These are phyloP conservation scores for Colletotrichum sp. DNA, from an alignment of 2,329 filamentous ascomycete species.

Conservation along the genomic window DNA sequence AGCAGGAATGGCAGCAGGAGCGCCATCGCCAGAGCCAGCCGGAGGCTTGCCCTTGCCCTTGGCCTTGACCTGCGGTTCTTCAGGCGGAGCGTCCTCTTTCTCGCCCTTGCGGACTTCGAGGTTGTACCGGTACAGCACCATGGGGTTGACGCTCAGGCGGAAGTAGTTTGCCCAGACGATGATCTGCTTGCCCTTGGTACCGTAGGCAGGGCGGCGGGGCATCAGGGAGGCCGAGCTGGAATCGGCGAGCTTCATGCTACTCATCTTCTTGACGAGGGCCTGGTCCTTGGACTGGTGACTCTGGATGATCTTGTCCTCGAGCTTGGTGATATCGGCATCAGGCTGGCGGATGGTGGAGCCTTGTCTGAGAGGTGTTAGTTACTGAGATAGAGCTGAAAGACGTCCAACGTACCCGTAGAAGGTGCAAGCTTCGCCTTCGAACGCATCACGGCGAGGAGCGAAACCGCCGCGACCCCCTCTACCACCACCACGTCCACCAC, in stretches of 20 bases:
- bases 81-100: conserved; percentile 4
- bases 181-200: conserved; percentile 45
- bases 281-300: conserved; percentile 30
- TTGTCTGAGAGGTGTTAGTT: conserved; percentile 3
- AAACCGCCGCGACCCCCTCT: conserved; percentile 24
- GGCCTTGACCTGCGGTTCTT: conserved; percentile 22
- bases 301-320: conserved; percentile 47
- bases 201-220: conserved; percentile 57
- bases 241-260: conserved; percentile 33
- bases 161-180: conserved; percentile 63
- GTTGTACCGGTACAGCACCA: conserved; percentile 50
- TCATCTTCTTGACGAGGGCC: conserved; percentile 40
- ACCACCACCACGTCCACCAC: neutral
- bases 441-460: conserved; percentile 9
- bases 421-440: conserved; percentile 17
- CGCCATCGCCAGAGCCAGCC: conserved; percentile 16
- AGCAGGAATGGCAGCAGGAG: conserved; percentile 40
- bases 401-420: conserved; percentile 10
- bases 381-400: neutral
- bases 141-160: conserved; percentile 41
- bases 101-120: conserved; percentile 37
- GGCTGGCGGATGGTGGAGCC: conserved; percentile 21
- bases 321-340: conserved; percentile 32
- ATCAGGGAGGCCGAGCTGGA: conserved; percentile 7
- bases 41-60: conserved; percentile 8